Evolutionary conservation across 2,329 filamentous ascomycete species (phyloP).

Genomic region (Colletotrichum aenigma): DNA sequence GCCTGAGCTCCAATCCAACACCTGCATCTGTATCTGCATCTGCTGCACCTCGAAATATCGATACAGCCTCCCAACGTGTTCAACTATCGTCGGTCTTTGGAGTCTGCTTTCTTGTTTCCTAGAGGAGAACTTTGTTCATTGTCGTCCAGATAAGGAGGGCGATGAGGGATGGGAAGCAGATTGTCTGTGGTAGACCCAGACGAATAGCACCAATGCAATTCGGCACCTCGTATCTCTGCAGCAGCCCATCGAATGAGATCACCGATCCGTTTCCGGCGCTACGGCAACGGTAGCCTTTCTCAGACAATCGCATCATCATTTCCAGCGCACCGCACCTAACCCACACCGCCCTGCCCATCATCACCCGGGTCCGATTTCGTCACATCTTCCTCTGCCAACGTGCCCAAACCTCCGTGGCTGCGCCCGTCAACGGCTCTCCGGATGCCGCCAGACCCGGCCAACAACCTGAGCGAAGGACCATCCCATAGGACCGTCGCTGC

Average conservation of each 20-base stretch:
- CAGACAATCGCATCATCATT: neutral
- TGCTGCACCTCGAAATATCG: neutral
- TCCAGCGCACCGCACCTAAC: neutral
- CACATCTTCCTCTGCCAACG: neutral
- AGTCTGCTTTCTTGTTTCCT: rapidly evolving
- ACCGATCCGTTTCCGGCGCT: neutral
- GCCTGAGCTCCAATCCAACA: neutral
- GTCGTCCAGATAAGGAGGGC: neutral
- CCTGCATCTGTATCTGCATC: neutral
- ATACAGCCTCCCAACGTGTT: neutral
- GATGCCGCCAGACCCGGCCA: neutral
- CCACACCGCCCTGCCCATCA: neutral
- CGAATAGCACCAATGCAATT: neutral
- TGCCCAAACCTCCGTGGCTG: neutral
- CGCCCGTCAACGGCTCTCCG: neutral
- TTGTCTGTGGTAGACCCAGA: neutral
- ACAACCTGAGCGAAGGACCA: neutral
- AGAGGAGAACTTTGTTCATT: neutral
- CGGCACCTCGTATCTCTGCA: neutral
- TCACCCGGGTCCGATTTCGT: neutral
- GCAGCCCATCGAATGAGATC: neutral
- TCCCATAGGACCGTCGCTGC: neutral
- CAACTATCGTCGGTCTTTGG: neutral
- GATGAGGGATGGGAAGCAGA: neutral
- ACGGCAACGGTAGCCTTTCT: neutral